A percentile compares a stretch with the other conserved stretches of the same genome.
phyloP scores from a whole-genome alignment of 176 grass and related monocot genomes.

The Carex cristatella region DNA sequence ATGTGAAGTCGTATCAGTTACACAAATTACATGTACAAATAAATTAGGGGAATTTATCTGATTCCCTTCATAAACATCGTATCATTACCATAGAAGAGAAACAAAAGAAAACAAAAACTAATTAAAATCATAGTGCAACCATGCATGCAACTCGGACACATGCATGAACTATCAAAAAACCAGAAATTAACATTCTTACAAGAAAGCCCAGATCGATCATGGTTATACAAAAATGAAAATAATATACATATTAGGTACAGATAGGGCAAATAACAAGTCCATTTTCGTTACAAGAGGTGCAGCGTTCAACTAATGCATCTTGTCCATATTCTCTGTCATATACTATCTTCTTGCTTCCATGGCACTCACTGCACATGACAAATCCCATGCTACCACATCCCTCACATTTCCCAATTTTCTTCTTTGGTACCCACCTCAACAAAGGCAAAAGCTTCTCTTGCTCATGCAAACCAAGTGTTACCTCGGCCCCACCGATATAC shows the following conservation, averaged over 20 bases:
- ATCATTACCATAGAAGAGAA: not conserved
- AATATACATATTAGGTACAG: conserved; percentile 29
- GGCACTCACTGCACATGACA: conserved; percentile 49
- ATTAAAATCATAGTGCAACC: not conserved
- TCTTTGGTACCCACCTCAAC: conserved; percentile 14
- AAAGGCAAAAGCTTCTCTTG: conserved; percentile 48
- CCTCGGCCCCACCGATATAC: conserved; percentile 48
- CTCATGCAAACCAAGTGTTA: conserved; percentile 61
- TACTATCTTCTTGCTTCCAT: conserved; percentile 49
- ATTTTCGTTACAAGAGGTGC: conserved; percentile 65
- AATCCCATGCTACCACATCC: conserved; percentile 48
- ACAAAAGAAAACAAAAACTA: not conserved
- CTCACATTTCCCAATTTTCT: conserved; percentile 14
- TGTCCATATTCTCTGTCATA: conserved; percentile 29
- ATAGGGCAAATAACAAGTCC: conserved; percentile 53
- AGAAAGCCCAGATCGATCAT: not conserved
- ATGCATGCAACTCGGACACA: conserved; percentile 11
- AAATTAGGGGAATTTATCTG: not conserved
- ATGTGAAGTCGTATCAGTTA: not conserved
- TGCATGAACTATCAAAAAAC: not conserved
- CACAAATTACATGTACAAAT: not conserved
- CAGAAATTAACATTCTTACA: not conserved
- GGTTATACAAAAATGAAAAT: not conserved
- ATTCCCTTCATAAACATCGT: not conserved
- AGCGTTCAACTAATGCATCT: conserved; percentile 24